These are phyloP conservation scores for Gossypium longicalyx DNA, from an alignment of 345 rosid species.

Conservation along the genomic window DNA sequence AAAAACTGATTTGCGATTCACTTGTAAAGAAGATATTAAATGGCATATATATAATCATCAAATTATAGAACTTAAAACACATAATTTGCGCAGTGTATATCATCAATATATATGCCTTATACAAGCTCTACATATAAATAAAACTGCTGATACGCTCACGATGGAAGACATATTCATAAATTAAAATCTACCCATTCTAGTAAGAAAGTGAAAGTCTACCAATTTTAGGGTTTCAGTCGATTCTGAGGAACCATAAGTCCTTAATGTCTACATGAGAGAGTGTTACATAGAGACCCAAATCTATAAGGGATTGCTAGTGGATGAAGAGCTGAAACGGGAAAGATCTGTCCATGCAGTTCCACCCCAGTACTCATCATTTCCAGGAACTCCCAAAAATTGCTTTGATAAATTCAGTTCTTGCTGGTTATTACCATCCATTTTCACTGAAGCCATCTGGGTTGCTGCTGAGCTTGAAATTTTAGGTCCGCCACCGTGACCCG, in stretches of 20 bases:
- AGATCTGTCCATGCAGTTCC: constrained; percentile 51
- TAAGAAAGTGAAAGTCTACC: neutral
- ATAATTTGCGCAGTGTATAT: constrained; percentile 16
- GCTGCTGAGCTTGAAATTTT: constrained; percentile 28
- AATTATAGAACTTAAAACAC: neutral
- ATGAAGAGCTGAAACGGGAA: constrained; percentile 56
- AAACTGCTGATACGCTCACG: constrained; percentile 22
- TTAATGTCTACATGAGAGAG: neutral
- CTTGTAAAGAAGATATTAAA: too few relatives aligned
- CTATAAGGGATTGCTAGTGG: constrained; percentile 37
- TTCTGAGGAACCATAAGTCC: constrained; percentile 8
- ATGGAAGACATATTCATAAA: constrained; percentile 21
- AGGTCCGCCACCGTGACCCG: constrained; percentile 33
- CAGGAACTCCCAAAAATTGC: constrained; percentile 46
- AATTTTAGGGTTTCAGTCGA: constrained; percentile 36
- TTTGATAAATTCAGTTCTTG: constrained; percentile 44
- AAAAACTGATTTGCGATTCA: too few relatives aligned
- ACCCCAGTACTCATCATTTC: constrained; percentile 44
- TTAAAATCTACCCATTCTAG: constrained; percentile 11
- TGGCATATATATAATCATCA: too few relatives aligned
- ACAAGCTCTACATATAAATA: constrained; percentile 15
- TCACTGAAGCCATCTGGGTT: constrained; percentile 47
- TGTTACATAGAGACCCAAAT: neutral
- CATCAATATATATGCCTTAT: constrained; percentile 12
- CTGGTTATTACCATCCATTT: constrained; percentile 47